Base-by-base conservation (phyloP, 2,329 filamentous ascomycete species). In the Zopfia rhizophila region DNA sequence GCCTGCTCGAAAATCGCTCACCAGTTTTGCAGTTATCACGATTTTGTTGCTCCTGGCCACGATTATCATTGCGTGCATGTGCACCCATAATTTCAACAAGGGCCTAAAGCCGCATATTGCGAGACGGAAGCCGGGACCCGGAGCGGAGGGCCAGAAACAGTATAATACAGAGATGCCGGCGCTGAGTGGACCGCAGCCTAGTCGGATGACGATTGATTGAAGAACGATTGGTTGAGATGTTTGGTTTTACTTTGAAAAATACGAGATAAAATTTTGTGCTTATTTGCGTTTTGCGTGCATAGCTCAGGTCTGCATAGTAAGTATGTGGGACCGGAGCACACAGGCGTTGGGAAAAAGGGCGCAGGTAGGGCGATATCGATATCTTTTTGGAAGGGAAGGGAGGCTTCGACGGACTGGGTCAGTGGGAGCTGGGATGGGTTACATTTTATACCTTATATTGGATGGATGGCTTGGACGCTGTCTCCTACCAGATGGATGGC, bases 11-110 rank as follows among this genome's bases (percentile, higher is more conserved):
- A 89, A 88, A 65, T 93, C 89, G 12, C 80, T 99, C 65, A 97
- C 93, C 4, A 90, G 91, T 48, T 99, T 99, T 66, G 93, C 94
- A 38, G 86, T 96, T 53, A 87, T 99, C 63, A 97, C 94, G 28
- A 90, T 99, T 48, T 74, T 95, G 19, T 78, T 97, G 49, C 90
- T 99, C 60, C 77, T 97, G 38, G 77, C 91, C 53, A 99, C 94
- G 48, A 97, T 99, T 61, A 75, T 82, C 69, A 92, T 96, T 60
- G 92, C 91, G 27, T 85, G 89, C 65, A 80, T 93, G 62, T 97
- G 93, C 80, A 92, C 91, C 73, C 77, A 82, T 72, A 97, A 97
- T 76, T 99, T 97, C 75, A 84, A 88, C 72, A 87, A 87, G 56
- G 94, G 94, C 7, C 79, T 99, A 49, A 97, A 95, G 78, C 86